Conservation (phyloP, 148 eudicot species). For the Salicornia ramosissima region DNA sequence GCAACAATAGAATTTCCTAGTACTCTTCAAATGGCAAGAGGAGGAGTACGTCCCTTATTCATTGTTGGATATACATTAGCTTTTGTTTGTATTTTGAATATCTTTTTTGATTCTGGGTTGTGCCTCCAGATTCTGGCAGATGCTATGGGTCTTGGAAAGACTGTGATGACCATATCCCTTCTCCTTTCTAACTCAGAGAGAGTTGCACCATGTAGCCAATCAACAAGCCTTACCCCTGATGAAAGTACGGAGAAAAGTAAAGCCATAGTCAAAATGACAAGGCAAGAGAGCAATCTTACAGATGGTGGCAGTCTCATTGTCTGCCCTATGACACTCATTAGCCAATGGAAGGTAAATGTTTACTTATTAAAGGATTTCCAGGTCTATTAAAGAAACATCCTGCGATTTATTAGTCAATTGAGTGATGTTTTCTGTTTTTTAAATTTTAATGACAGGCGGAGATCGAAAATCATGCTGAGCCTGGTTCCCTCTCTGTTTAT, state of each 20-base stretch:
- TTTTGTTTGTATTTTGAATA: neutral
- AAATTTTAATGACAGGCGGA: conserved; percentile 76
- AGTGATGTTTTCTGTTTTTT: conserved; percentile 8
- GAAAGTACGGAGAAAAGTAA: conserved; percentile 36
- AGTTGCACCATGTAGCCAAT: conserved; percentile 43
- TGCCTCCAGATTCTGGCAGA: conserved; percentile 84
- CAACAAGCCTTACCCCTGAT: conserved; percentile 32
- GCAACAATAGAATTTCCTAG: conserved; percentile 90
- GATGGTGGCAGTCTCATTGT: conserved; percentile 84
- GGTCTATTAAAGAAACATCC: neutral
- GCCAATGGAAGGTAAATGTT: conserved; percentile 91
- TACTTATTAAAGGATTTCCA: neutral
- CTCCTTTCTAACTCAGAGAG: conserved; percentile 76
- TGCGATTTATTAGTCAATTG: neutral
- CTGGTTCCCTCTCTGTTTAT: conserved; percentile 76
- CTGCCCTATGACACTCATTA: conserved; percentile 96
- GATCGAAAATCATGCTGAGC: conserved; percentile 82
- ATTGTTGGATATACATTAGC: neutral
- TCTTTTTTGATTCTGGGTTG: conserved; percentile 27
- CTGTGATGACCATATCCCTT: conserved; percentile 94
- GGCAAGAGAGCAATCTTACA: conserved; percentile 32
- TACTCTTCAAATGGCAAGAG: conserved; percentile 93
- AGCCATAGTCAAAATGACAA: conserved; percentile 43
- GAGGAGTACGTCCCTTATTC: conserved; percentile 67
- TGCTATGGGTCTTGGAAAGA: conserved; percentile 99